Base-by-base conservation (phyloP, 2,329 filamentous ascomycete species). In the Cercospora sojina region DNA sequence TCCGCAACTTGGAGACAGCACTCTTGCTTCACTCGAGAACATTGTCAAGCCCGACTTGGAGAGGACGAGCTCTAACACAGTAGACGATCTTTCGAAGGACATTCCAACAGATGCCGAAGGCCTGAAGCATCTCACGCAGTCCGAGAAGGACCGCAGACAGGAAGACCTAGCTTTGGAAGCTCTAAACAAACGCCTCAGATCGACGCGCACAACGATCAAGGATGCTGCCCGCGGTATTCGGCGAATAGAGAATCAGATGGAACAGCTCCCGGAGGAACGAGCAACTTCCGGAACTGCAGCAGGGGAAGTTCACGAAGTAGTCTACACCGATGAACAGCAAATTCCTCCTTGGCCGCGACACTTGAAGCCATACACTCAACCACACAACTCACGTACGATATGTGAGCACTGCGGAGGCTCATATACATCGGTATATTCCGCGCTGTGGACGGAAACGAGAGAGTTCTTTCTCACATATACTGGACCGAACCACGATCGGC, bases 21-120 rank as follows among this genome's bases (percentile, higher is more conserved):
- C 82, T 3, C 79, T 83, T 51, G 78, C 81, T 55, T 83, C 81
- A 3, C 74, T 84, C 7, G 80, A 83, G 71, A 79, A 81, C 38
- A 77, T 84, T 12, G 77, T 82, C 12, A 69, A 75, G 18, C 76
- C 75, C 16, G 58, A 69, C 38, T 38, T 68, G 10, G 73, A 75
- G n/a, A 59, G 68, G 5, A 70, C 65, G 7, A 73, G 73, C 72
- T 63, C 72, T 3, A 72, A 67, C 6, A 59, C 71, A 6, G 65
- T 51, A 9, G 58, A 56, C 5, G 32, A 66, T 25, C 20, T 65
- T 25, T 59, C 63, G 35, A 62, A 27, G 41, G 55, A 51, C 20
- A 57, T 65, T 41, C 29, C 65, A 23, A 55, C 47, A 29, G 56
- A 64, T 35, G 31, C 64, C 27, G 64, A 64, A 32, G 56, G 64